Evolutionary conservation across 2,329 filamentous ascomycete genomes (phyloP).

Genomic region (Xylaria sp.): DNA sequence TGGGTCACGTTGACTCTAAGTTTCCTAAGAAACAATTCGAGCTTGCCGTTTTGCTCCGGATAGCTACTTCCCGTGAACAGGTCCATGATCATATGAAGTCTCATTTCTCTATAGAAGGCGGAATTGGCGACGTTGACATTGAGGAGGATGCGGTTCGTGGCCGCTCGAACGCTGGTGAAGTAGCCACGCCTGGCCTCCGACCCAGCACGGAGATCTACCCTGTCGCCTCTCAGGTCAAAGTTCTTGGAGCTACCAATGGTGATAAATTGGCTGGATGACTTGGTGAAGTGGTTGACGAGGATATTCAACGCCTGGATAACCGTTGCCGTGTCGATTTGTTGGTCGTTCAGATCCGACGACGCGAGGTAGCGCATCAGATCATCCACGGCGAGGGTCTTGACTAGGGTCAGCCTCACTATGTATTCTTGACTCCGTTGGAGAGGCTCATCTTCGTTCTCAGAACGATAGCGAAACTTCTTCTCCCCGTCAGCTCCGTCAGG

Average conservation of each 20-base stretch:
- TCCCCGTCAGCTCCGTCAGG: not conserved
- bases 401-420: not conserved
- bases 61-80: no score
- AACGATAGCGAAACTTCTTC: slow-evolving; percentile 43
- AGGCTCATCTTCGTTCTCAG: slow-evolving; percentile 50
- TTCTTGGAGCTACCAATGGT: slow-evolving; percentile 49
- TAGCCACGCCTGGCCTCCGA: slow-evolving; percentile 51
- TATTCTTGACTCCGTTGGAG: slow-evolving; percentile 20
- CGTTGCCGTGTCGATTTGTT: slow-evolving; percentile 44
- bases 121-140: slow-evolving; percentile 53
- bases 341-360: slow-evolving; percentile 27
- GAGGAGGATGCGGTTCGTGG: slow-evolving; percentile 51
- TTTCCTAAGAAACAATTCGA: slow-evolving; percentile 12
- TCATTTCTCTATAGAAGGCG: slow-evolving; percentile 48
- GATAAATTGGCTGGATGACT: slow-evolving; percentile 41
- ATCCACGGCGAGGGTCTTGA: not conserved
- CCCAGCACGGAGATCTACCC: slow-evolving; percentile 43
- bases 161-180: slow-evolving; percentile 51
- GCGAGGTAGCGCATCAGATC: slow-evolving; percentile 20
- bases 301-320: slow-evolving; percentile 44
- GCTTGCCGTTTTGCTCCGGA: no score
- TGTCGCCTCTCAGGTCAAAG: slow-evolving; percentile 40
- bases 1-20: slow-evolving; percentile 17
- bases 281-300: slow-evolving; percentile 51
- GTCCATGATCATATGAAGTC: slow-evolving; percentile 8